Evolutionary conservation across 1,139 yeast species (phyloP).

Genomic region (Petasospora fabianii): DNA sequence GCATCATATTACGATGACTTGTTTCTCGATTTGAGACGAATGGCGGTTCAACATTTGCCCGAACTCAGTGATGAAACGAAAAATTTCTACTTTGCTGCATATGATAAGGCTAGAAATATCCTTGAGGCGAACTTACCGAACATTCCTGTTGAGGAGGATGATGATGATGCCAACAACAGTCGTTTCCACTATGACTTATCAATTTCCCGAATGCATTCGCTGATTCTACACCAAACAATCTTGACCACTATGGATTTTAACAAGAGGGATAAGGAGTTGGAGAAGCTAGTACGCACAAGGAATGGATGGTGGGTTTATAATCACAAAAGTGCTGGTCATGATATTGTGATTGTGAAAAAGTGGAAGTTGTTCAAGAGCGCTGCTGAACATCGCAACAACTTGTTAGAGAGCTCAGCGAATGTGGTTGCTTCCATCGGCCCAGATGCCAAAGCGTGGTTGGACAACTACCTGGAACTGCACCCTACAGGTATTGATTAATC

Average conservation of each 20-base stretch:
- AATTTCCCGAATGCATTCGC: slow-evolving; percentile 13
- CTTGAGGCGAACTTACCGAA: slow-evolving; percentile 23
- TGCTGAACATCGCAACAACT: not conserved
- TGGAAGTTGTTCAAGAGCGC: slow-evolving; percentile 10
- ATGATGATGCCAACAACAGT: slow-evolving; percentile 14
- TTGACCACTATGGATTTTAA: slow-evolving; percentile 7
- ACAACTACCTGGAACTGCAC: slow-evolving; percentile 4
- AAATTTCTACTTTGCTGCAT: slow-evolving; percentile 18
- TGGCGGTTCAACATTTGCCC: slow-evolving; percentile 2
- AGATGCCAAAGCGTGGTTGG: slow-evolving; percentile 24
- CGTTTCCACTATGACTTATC: slow-evolving; percentile 17
- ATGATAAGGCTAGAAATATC: slow-evolving; percentile 4
- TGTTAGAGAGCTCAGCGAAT: slow-evolving; percentile 22
- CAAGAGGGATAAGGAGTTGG: slow-evolving; percentile 11
- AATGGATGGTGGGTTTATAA: slow-evolving; percentile 27
- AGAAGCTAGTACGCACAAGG: slow-evolving; percentile 19
- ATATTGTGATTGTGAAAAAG: slow-evolving; percentile 21
- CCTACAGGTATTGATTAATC: too few relatives aligned
- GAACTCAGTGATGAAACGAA: slow-evolving; percentile 6
- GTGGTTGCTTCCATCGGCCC: slow-evolving; percentile 20
- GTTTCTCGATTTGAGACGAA: slow-evolving; percentile 1
- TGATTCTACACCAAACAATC: slow-evolving; percentile 20
- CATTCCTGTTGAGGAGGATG: slow-evolving; percentile 15
- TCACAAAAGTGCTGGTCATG: slow-evolving; percentile 4
- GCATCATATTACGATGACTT: slow-evolving; percentile 14